Evolutionary conservation across 768 basidiomycete genomes (phyloP).

Genomic region (Boletus subparvulus): DNA sequence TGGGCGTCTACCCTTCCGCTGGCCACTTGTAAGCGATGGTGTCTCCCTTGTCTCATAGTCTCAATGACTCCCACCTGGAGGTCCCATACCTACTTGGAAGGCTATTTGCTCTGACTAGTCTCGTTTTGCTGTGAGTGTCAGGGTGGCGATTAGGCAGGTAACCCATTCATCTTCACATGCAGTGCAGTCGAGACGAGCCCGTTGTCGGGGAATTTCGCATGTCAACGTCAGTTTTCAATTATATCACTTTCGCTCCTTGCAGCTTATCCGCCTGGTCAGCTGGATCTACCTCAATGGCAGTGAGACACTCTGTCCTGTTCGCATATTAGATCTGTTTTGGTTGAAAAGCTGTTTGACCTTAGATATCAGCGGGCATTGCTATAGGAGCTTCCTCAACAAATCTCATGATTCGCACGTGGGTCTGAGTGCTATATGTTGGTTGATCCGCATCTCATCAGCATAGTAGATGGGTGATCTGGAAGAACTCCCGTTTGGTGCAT

Average conservation of each 20-base stretch:
- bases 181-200: conserved; percentile 7
- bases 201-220: not conserved
- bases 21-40: conserved; percentile 21
- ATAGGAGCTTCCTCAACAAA: conserved; percentile 21
- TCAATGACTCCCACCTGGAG: conserved; percentile 1
- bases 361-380: conserved; percentile 11
- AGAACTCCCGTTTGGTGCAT: conserved; percentile 11
- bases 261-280: conserved; percentile 4
- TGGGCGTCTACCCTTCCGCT: conserved; percentile 22
- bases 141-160: too few relatives aligned
- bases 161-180: not conserved
- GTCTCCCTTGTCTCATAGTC: not conserved
- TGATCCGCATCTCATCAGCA: not conserved
- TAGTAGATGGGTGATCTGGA: conserved; percentile 30
- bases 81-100: conserved; percentile 29
- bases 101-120: conserved; percentile 4
- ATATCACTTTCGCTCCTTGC: not conserved
- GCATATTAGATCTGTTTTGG: not conserved
- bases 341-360: not conserved
- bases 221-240: conserved; percentile 19
- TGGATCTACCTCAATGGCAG: not conserved
- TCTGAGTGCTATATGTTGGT: not conserved
- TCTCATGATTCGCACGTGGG: conserved; percentile 29
- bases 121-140: conserved; percentile 18
- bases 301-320: not conserved